Percentiles rank a stretch among this genome's conserved stretches.
These are phyloP conservation scores for Musa troglodytarum DNA, from an alignment of 176 grass and related monocot species.

Conservation along the genomic window DNA sequence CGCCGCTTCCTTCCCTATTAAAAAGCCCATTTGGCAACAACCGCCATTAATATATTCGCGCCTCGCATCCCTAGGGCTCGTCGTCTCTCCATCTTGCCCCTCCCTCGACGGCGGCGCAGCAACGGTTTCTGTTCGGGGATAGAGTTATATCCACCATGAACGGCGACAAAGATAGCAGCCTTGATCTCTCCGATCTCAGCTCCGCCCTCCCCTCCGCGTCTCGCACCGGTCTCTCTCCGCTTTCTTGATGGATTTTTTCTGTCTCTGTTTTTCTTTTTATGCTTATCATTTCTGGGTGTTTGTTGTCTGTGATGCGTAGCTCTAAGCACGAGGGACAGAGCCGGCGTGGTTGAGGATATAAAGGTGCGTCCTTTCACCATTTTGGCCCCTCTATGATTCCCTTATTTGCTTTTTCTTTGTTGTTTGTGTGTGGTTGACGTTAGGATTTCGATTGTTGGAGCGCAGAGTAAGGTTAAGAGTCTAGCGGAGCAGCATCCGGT, in stretches of 20 bases:
- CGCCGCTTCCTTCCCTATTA: not conserved
- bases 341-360: constrained; percentile 30
- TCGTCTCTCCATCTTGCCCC: constrained; percentile 3
- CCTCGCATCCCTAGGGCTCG: constrained; percentile 6
- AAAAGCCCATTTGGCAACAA: not conserved
- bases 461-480: no score
- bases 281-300: constrained; percentile 10
- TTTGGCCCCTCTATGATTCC: not conserved
- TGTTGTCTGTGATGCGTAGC: constrained; percentile 23
- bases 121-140: not conserved
- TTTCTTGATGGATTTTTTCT: not conserved
- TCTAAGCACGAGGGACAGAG: constrained; percentile 69
- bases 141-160: constrained; percentile 32
- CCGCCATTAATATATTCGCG: not conserved
- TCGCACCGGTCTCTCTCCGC: constrained; percentile 4
- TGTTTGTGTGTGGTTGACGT: not conserved
- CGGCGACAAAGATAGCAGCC: constrained; percentile 45
- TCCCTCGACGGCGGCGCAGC: not conserved
- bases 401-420: not conserved
- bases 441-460: not conserved
- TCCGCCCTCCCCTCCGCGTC: constrained; percentile 34
- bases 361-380: constrained; percentile 6
- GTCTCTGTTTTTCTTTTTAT: not conserved
- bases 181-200: constrained; percentile 58
- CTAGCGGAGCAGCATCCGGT: constrained; percentile 49